Evolutionary conservation across 306 rosid species (phyloP), one percentile per base, ranked within the genome.

Genomic region (Trichosanthes truncata): DNA sequence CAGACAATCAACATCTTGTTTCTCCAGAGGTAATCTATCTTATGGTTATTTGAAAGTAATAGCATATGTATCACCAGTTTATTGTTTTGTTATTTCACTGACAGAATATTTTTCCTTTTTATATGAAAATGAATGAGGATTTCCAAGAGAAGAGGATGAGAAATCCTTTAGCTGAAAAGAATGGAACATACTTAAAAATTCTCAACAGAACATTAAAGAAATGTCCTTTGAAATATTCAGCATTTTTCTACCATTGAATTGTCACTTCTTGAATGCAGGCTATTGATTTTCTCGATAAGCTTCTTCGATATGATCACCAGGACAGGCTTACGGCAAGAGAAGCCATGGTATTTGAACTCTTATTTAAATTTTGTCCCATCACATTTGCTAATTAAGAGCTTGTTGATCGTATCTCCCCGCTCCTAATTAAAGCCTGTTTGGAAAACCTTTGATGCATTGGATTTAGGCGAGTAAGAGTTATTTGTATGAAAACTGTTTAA

Each of bases 211-310:
- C 23, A 2, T 9, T 33, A 7, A 56, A 63, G 72, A 63, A 63
- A 66, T 9, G 15, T 38, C 10, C 33, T n/a, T 68, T 11, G 31
- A 35, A 23, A 75, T 59, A 3, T 31, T 8, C 49, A 17, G 4
- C 49, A 26, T 76, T 76, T 36, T 56, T 56, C 29, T 76, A 31
- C 9, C 43, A 7, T 67, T 53, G 65, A 43, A 15, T 33, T 31
- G 11, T 40, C 81, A 14, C 61, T 6, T 56, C 61, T 84, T 88
- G 31, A 45, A 71, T 71, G 36, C 66, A 95, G 99, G 97, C 99
- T 66, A 89, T 95, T 69, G 99, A 95, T 91, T 95, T 91, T 90
- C 96, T 95, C 71, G 99, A 95, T 86, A 95, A 93, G 84, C 98
- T 95, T 74, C 97, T 95, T 62, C 91, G 93, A 9, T 95, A 95